Evolutionary conservation across 2,329 filamentous ascomycete species (phyloP).

Genomic region (Curvularia sp.): DNA sequence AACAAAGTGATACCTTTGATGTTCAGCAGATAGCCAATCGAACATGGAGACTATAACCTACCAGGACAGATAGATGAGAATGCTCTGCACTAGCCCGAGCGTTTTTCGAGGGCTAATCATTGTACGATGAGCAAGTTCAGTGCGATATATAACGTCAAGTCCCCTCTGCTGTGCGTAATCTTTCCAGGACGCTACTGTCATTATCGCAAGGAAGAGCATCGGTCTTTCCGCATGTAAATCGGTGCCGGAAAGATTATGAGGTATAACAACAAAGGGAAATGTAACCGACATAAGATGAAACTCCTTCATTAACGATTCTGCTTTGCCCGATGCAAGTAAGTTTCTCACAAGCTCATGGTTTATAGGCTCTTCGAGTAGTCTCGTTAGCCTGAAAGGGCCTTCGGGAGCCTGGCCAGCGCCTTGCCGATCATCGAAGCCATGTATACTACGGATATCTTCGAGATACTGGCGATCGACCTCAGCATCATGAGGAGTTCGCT

Average conservation of each 20-base stretch:
- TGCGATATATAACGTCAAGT: conserved; percentile 40
- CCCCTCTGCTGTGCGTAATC: conserved; percentile 36
- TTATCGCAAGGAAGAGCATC: conserved; percentile 45
- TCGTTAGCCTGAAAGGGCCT: conserved; percentile 25
- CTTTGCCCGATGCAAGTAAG: conserved; percentile 34
- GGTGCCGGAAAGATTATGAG: conserved; percentile 19
- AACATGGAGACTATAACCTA: conserved; percentile 10
- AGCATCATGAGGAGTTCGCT: conserved; percentile 14
- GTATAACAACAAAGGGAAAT: conserved; percentile 44
- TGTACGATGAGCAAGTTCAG: conserved; percentile 44
- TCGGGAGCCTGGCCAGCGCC: conserved; percentile 21
- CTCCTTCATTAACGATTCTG: conserved; percentile 35
- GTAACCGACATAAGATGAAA: conserved; percentile 30
- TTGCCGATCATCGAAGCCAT: conserved; percentile 32
- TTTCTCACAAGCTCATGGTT: conserved; percentile 29
- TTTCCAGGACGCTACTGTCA: conserved; percentile 40
- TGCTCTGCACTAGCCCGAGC: conserved; percentile 42
- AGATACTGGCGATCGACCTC: conserved; percentile 36
- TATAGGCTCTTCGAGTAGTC: conserved; percentile 32
- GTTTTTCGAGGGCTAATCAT: conserved; percentile 40
- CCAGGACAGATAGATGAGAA: conserved; percentile 47
- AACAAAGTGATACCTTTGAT: conserved; percentile 43
- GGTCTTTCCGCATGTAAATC: conserved; percentile 36
- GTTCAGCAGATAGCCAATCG: conserved; percentile 7
- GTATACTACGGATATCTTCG: conserved; percentile 37